phyloP scores from a whole-genome alignment of 2,329 filamentous ascomycete genomes.

The Hymenotorrendiella dingleyae region DNA sequence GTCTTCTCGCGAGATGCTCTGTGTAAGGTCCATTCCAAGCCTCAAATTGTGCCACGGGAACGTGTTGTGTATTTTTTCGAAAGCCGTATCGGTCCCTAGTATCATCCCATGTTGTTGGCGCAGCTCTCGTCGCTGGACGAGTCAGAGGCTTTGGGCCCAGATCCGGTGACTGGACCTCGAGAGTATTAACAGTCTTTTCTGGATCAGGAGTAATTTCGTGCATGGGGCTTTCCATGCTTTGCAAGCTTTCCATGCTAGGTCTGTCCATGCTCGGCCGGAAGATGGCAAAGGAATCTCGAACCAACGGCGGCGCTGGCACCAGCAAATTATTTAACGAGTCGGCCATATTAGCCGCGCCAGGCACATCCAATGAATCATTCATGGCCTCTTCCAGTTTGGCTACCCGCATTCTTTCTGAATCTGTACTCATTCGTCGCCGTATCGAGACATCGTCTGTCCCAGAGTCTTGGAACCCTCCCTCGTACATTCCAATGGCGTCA shows the following conservation, averaged over 20 bases:
- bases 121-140: conserved; percentile 14
- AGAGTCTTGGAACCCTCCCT: conserved; percentile 53
- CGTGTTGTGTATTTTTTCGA: conserved; percentile 77
- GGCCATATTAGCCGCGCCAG: no score
- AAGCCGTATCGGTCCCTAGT: conserved; percentile 82
- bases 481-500: conserved; percentile 67
- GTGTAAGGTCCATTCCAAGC: conserved; percentile 72
- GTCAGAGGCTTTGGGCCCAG: conserved; percentile 10
- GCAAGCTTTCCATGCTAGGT: no score
- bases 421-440: conserved; percentile 16
- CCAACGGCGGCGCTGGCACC: conserved; percentile 11
- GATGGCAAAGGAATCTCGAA: conserved; percentile 37
- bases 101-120: conserved; percentile 15
- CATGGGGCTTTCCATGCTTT: not conserved
- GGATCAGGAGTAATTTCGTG: conserved; percentile 9
- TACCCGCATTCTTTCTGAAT: conserved; percentile 20
- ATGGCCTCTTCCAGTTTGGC: conserved; percentile 21
- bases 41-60: conserved; percentile 73
- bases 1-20: conserved; percentile 66
- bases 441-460: conserved; percentile 36
- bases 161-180: conserved; percentile 13
- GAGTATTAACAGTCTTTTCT: conserved; percentile 4
- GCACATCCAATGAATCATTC: conserved; percentile 18
- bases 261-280: conserved; percentile 33
- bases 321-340: no score